Base-by-base conservation (phyloP, 2,329 filamentous ascomycete genomes). In the Torrubiella hemipterigena region DNA sequence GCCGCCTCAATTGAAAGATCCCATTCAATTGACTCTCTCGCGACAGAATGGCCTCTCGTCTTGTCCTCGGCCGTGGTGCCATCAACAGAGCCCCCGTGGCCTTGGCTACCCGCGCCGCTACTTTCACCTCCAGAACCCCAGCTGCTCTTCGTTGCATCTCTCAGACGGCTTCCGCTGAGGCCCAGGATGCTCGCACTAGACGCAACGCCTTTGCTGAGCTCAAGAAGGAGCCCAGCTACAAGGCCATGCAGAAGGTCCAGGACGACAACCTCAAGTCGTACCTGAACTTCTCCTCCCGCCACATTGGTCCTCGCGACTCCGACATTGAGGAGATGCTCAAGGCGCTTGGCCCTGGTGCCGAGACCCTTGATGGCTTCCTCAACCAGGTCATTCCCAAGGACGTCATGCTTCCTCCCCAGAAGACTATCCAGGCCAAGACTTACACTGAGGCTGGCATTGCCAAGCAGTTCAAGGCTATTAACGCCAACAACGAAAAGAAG, bases 341-440 rank as follows among this genome's bases (percentile, higher is more conserved):
- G 45, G 69, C 69, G 2, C 65, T 96, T 24, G 77, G 84, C 36
- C 83, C 85, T 13, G 81, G 83, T 0, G 79, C 67, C 8, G 62
- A 67, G 38, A 77, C 68, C 27, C 56, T 96, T 36, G 85, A 95
- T 41, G 76, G 83, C 17, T 94, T 96, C 49, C 73, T 95, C 25
- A 65, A 72, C 46, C 75, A 93, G 58, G 87, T 95, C 29, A 66
- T 96, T 12, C 89, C 89, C 0, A 59, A 71, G 17, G 77, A 86
- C 46, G 83, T 95, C 35, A 63, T 91, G 32, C 36, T 42, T 2
- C 44, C 45, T 5, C 48, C 49, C 7, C 24, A 45, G 35, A 40
- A 42, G 36, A 39, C 38, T 4, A 45, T 50, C 18, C 44, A 70
- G 35, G 70, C 70, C 37, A 58, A 75, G 35, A 58, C 87, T 29